A percentile compares a stretch with the other conserved stretches of the same genome.
These are phyloP conservation scores for Colletotrichum sp. DNA, from an alignment of 2,329 filamentous ascomycete species.

Conservation along the genomic window DNA sequence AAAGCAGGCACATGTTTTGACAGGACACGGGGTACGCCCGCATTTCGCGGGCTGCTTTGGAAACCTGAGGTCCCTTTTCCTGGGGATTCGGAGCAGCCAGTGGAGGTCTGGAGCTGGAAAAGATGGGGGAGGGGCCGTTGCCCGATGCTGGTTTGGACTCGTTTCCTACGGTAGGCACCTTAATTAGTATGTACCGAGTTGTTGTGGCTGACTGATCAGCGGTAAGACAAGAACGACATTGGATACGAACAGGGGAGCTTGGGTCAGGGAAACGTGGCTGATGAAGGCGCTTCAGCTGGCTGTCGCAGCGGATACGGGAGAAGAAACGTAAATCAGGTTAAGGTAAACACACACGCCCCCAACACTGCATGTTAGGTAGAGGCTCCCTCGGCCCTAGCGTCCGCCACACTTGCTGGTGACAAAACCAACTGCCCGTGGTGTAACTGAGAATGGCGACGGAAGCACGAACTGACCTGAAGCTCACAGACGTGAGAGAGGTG, in stretches of 20 bases:
- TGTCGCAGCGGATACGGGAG: neutral
- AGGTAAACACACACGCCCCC: neutral
- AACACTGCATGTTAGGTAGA: neutral
- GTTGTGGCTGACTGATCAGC: neutral
- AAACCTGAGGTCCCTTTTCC: neutral
- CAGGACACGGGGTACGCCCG: neutral
- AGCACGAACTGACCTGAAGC: neutral
- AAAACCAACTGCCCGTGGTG: neutral
- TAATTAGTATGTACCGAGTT: neutral
- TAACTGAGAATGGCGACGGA: neutral
- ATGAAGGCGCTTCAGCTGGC: neutral
- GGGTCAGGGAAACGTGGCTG: neutral
- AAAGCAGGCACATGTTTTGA: neutral
- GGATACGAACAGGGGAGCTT: neutral
- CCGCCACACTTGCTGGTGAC: neutral
- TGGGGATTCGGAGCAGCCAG: neutral
- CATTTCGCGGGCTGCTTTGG: neutral
- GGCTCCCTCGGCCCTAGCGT: neutral
- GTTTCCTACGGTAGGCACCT: neutral
- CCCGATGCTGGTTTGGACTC: neutral
- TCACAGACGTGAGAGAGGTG: neutral
- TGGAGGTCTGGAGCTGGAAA: neutral
- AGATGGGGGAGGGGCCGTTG: constrained; percentile 1
- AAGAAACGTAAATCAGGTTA: neutral
- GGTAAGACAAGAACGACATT: neutral